Conservation (phyloP, 73 alveolate species). For the Breviolum minutum region DNA sequence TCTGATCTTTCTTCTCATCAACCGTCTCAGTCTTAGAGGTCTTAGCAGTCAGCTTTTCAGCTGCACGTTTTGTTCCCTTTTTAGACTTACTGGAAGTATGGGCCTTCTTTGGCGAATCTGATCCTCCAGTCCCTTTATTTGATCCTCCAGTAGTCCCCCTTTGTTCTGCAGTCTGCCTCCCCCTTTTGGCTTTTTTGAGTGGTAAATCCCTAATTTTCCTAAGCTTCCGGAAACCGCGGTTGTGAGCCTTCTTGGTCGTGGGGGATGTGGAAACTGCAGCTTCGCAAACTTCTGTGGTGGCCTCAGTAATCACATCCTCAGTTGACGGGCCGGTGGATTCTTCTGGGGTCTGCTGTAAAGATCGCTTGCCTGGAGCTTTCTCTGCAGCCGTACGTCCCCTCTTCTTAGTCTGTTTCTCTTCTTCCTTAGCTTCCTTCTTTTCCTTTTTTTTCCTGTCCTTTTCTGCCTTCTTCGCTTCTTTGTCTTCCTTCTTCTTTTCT, state of each 20-base stretch:
- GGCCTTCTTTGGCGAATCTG: neutral
- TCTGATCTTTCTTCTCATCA: neutral
- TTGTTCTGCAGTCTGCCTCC: neutral
- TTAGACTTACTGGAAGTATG: no score
- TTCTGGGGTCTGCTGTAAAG: neutral
- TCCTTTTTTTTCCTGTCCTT: neutral
- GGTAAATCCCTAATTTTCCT: neutral
- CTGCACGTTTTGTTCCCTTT: neutral
- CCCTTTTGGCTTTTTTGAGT: neutral
- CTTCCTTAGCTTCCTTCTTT: neutral
- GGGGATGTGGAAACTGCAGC: neutral
- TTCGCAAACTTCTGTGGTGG: neutral
- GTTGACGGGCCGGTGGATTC: neutral
- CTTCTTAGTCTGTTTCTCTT: neutral
- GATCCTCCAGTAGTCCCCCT: no score
- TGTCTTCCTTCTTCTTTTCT: neutral
- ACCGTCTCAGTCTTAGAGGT: neutral
- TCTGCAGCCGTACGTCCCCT: neutral
- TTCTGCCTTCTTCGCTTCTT: neutral
- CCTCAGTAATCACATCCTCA: no score
- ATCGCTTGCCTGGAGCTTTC: neutral
- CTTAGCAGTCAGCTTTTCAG: neutral
- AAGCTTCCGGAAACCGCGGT: neutral
- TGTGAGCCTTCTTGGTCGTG: neutral
- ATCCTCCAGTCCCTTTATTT: no score